Base-by-base conservation (phyloP, 2,329 filamentous ascomycete genomes). In the Ramularia endophylla region DNA sequence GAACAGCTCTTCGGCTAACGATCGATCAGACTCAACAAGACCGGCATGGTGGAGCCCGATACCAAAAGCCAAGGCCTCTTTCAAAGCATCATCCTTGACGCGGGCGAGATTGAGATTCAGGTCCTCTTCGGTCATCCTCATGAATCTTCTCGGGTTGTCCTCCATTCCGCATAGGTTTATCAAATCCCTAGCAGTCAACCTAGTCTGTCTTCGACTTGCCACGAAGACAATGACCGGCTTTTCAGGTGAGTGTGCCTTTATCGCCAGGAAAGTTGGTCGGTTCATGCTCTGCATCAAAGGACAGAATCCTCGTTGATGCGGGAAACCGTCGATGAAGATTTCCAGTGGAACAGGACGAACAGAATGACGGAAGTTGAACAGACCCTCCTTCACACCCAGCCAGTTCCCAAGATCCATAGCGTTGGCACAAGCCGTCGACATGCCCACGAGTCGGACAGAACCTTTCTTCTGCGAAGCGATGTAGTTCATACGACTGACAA, bases 221-320 rank as follows among this genome's bases (percentile, higher is more conserved):
- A 98, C 92, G 57, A 98, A 98, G 1, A 98, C 92, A 62, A 98
- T 98, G 7, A 97, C 92, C 0, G 92, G 92, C 65, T 98, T 97
- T 39, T 88, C 83, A 0, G 94, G 92, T 30, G 89, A 95, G 65
- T 98, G 94, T 8, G 83, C 87, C 65, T 98, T 95, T 64, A 98
- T 92, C 0, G 92, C 92, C 22, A 97, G 70, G 66, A 97, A 98
- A 0, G 92, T 95, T 2, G 92, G 92, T 5, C 92, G 78, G 59
- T 98, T 98, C 92, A 98, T 98, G 0, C 88, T 94, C 66, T 97
- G 90, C 92, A 98, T 98, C 51, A 98, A 67, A 0, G 92, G 88
- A 56, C 90, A 97, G 69, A 98, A 98, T 0, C 92, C 92, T 45
- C 90, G 79, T 53, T 92, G 84, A 59, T 97, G 87, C 0, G 92